A percentile compares a stretch with the other conserved stretches of the same genome.
Conservation (phyloP, 2,329 filamentous ascomycete genomes). For the Orbilia brochopaga region DNA sequence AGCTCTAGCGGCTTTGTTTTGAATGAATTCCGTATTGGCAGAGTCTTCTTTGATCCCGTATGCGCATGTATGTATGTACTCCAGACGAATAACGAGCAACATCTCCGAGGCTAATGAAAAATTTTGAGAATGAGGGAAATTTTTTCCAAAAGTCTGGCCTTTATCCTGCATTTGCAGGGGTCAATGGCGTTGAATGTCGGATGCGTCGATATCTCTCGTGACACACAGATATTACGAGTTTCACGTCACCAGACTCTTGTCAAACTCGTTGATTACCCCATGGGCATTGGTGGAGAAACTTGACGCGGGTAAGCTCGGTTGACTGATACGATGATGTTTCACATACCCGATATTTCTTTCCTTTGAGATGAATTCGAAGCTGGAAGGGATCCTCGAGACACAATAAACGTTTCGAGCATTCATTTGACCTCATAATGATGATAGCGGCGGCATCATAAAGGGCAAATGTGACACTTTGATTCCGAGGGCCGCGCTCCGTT, state of each 20-base stretch:
- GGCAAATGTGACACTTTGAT: neutral
- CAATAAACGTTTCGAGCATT: slow-evolving; percentile 7
- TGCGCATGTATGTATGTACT: neutral
- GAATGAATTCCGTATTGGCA: no score
- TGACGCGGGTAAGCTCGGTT: slow-evolving; percentile 12
- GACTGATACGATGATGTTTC: slow-evolving; percentile 26
- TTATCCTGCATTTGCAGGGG: slow-evolving; percentile 32
- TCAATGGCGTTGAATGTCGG: slow-evolving; percentile 1
- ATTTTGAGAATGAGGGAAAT: neutral
- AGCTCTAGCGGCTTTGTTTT: slow-evolving; percentile 16
- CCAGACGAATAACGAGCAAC: no score
- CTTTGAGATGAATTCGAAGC: no score
- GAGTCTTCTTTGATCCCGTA: neutral
- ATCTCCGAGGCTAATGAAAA: no score
- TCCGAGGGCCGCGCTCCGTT: neutral
- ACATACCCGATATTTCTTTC: slow-evolving; percentile 8
- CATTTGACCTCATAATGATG: neutral
- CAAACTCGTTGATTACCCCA: neutral
- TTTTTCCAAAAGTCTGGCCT: slow-evolving; percentile 25
- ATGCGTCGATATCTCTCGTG: slow-evolving; percentile 15
- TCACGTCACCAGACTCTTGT: neutral
- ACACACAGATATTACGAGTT: slow-evolving; percentile 12
- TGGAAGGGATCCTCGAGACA: no score
- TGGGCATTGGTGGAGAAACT: slow-evolving; percentile 48
- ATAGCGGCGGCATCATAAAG: neutral